A percentile compares a stretch with the other conserved stretches of the same genome.
Evolutionary conservation across 2,329 filamentous ascomycete species (phyloP).

Genomic region (Fusarium agapanthi): DNA sequence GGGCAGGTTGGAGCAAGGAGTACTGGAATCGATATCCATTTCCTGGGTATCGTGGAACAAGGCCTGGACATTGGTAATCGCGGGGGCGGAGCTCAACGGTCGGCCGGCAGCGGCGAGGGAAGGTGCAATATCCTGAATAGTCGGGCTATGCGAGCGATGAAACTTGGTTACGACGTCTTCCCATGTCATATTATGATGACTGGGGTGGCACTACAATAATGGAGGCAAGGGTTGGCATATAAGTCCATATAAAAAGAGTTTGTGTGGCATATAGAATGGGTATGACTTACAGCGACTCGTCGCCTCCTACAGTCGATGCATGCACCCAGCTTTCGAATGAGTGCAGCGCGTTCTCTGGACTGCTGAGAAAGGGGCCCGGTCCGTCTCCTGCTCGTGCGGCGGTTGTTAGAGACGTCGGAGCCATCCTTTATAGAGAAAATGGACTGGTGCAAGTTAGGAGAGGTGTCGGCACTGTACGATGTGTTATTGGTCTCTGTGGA

Average conservation of each 20-base stretch:
- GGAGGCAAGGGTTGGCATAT: conserved; percentile 28
- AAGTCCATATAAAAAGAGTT: conserved; percentile 2
- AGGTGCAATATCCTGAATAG: conserved; percentile 59
- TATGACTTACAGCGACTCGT: conserved; percentile 64
- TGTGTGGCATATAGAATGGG: neutral
- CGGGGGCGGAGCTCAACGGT: conserved; percentile 57
- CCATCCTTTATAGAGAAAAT: conserved; percentile 66
- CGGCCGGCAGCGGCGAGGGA: conserved; percentile 51
- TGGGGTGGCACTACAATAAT: conserved; percentile 62
- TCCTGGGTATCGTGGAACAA: conserved; percentile 60
- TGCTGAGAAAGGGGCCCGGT: conserved; percentile 67
- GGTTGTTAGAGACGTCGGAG: conserved; percentile 60
- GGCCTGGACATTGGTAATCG: conserved; percentile 47
- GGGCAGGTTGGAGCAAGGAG: conserved; percentile 45
- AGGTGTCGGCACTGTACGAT: conserved; percentile 63
- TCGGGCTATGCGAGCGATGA: conserved; percentile 60
- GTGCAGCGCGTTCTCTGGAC: conserved; percentile 66
- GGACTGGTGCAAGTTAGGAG: conserved; percentile 59
- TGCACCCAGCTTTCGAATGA: conserved; percentile 68
- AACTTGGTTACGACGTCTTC: conserved; percentile 66
- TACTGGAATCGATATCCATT: conserved; percentile 62
- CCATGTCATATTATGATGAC: conserved; percentile 69
- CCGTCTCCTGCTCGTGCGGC: conserved; percentile 65
- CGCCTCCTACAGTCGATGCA: conserved; percentile 64
- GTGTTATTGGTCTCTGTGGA: conserved; percentile 60